Percentiles rank a stretch among this genome's conserved stretches.
phyloP scores from a whole-genome alignment of 2,329 filamentous ascomycete species.

The Aspergillus uvarum region DNA sequence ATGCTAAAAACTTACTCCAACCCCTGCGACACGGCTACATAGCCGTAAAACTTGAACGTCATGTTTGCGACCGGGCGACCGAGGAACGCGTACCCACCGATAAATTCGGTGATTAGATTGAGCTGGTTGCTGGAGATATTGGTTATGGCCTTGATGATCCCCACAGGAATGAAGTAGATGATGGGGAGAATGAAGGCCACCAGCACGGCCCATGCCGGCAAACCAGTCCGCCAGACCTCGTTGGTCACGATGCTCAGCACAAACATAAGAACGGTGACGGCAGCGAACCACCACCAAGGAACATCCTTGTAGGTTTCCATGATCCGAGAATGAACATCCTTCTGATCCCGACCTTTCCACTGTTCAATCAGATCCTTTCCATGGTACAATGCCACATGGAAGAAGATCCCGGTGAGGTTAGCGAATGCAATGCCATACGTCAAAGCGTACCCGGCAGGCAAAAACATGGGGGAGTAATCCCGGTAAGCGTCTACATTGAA shows the following conservation, averaged over 20 bases:
- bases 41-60: conserved; percentile 72
- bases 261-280: conserved; percentile 40
- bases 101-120: conserved; percentile 51
- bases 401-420: conserved; percentile 59
- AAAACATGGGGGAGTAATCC: conserved; percentile 64
- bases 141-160: conserved; percentile 51
- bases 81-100: conserved; percentile 50
- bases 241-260: conserved; percentile 39
- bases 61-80: conserved; percentile 51
- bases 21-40: conserved; percentile 65
- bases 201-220: conserved; percentile 49
- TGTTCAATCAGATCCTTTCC: conserved; percentile 38
- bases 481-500: conserved; percentile 63
- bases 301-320: conserved; percentile 43
- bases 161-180: conserved; percentile 49
- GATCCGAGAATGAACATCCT: conserved; percentile 47
- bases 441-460: conserved; percentile 59
- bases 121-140: conserved; percentile 51
- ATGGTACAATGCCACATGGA: conserved; percentile 41
- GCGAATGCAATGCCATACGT: conserved; percentile 65
- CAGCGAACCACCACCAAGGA: conserved; percentile 50
- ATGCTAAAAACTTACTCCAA: conserved; percentile 40
- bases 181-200: conserved; percentile 47
- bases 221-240: conserved; percentile 46
- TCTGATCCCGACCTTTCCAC: conserved; percentile 34